These are phyloP conservation scores for Asterella californica DNA, from an alignment of 225 moss, liverwort and hornwort species.

Conservation along the genomic window DNA sequence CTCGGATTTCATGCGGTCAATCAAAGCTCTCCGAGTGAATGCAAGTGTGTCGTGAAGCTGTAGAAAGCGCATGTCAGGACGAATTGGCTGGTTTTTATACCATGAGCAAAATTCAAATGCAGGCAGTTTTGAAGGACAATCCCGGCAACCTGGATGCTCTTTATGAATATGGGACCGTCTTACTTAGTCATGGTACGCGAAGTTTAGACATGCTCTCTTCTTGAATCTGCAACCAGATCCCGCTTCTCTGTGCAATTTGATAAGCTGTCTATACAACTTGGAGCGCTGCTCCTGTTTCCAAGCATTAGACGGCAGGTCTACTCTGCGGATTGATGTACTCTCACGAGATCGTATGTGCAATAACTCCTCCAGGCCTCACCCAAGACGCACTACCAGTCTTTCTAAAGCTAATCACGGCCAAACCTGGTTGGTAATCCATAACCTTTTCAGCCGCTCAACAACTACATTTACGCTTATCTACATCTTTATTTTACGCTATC, in stretches of 20 bases:
- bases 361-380: slow-evolving; percentile 9
- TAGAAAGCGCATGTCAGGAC: background rate
- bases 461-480: too few species aligned
- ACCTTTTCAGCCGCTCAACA: background rate
- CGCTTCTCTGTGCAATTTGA: background rate
- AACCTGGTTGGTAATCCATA: slow-evolving; percentile 15
- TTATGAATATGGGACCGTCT: slow-evolving; percentile 27
- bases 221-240: background rate
- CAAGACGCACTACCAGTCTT: slow-evolving; percentile 35
- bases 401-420: slow-evolving; percentile 35
- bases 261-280: background rate
- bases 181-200: slow-evolving; percentile 21
- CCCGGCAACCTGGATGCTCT: slow-evolving; percentile 34
- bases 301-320: background rate
- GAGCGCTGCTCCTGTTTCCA: background rate
- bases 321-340: background rate
- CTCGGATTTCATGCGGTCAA: background rate
- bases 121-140: slow-evolving; percentile 30
- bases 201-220: background rate
- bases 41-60: background rate
- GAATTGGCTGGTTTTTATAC: background rate
- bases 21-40: background rate
- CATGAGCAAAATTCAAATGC: background rate
- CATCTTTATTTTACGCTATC: too few species aligned
- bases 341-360: background rate